Evolutionary conservation across 305 asterid species (phyloP).

Genomic region (Galium porrigens): DNA sequence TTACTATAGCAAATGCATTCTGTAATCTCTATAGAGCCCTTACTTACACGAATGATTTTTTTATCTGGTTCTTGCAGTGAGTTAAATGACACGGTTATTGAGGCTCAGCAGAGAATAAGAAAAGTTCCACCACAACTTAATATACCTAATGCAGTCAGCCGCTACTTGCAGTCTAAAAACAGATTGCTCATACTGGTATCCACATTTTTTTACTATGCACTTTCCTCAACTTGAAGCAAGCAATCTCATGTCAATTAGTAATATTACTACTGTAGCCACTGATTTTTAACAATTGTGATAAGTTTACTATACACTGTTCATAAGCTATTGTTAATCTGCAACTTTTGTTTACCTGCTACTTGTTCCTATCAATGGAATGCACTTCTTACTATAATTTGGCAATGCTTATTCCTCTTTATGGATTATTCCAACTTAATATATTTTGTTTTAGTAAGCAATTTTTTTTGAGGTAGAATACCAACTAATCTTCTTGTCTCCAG

Average conservation of each 20-base stretch:
- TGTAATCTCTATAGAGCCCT: not conserved
- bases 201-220: not conserved
- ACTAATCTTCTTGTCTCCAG: no score
- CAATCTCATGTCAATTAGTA: not conserved
- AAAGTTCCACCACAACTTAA: slow-evolving; percentile 59
- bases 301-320: no score
- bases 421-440: no score
- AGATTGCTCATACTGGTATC: slow-evolving; percentile 78
- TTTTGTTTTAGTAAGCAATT: no score
- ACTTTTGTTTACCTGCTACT: not conserved
- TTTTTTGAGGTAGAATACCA: no score
- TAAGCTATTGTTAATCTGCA: not conserved
- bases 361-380: no score
- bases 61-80: slow-evolving; percentile 46
- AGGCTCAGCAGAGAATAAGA: slow-evolving; percentile 78
- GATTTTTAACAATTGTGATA: no score
- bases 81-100: slow-evolving; percentile 81
- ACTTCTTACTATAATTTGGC: no score
- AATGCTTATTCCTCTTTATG: no score
- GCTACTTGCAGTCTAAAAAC: slow-evolving; percentile 55
- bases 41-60: not conserved
- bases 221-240: slow-evolving; percentile 1
- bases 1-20: not conserved
- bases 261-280: not conserved
- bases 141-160: slow-evolving; percentile 40